Evolutionary conservation across 2,329 filamentous ascomycete genomes (phyloP), one percentile per base, ranked within the genome.

Genomic region (Cladosporium sp.): DNA sequence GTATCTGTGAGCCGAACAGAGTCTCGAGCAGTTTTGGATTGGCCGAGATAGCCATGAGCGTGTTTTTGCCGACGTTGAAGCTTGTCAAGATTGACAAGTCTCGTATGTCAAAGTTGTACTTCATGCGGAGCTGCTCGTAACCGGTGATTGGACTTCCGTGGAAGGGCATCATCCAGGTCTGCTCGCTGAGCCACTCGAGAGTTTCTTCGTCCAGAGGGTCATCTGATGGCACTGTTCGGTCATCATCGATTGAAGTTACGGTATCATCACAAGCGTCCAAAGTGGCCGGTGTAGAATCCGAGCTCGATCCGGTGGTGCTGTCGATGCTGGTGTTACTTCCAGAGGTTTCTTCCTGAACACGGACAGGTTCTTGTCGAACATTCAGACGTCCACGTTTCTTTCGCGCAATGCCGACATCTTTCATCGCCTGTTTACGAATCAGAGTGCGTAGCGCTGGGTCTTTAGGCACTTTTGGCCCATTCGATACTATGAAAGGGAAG

Each of bases 401-500:
- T 29, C 65, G 52, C 7, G 64, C 64, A 22, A 64, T 57, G 20
- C 61, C 67, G 4, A 65, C 64, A 50, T 68, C 68, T 48, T 63
- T 66, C 68, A 70, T 71, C 11, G 68, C 69, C 54, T 70, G 68
- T 54, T 66, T 68, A 5, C 69, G 60, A 22, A 71, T 70, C 18
- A 66, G 49, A 6, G 53, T 60, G n/a, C 62, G 51, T 1, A 58
- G 47, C 2, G 54, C 51, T 3, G 56, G 53, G 43, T 62, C 59
- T 43, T 55, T 50, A n/a, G 58, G 58, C 15, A 57, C 52, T 27
- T 55, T 58, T 18, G 61, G 59, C 20, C 59, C 60, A 22, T 53
- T 54, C 7, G 54, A 56, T 7, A 61, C 50, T 19, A 62, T 54
- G 43, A 61, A 59, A 7, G 45, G 44, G 32, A 56, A 58, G 36